Evolutionary conservation across 1,284 basidiomycete species (phyloP).

Genomic region (Entoloma clypeatum): DNA sequence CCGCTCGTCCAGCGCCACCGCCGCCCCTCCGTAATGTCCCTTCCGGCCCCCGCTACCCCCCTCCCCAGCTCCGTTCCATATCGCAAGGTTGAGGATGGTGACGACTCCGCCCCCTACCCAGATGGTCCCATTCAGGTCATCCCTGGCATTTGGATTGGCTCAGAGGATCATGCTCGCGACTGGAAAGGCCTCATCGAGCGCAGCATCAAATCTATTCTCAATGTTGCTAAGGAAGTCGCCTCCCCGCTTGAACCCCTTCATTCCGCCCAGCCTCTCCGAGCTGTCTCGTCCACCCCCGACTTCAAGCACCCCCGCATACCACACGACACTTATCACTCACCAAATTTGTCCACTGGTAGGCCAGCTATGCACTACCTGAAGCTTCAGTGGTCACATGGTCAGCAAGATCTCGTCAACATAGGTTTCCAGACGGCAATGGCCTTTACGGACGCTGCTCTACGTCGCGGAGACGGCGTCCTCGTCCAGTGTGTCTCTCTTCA

Average conservation of each 20-base stretch:
- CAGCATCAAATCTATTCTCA: slow-evolving; percentile 81
- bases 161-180: slow-evolving; percentile 89
- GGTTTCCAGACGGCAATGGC: slow-evolving; percentile 79
- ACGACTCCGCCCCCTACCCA: slow-evolving; percentile 66
- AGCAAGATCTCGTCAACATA: slow-evolving; percentile 76
- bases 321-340: slow-evolving; percentile 56
- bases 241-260: slow-evolving; percentile 63
- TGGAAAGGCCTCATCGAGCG: slow-evolving; percentile 67
- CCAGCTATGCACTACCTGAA: slow-evolving; percentile 89
- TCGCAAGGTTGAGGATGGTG: slow-evolving; percentile 62
- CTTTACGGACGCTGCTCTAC: slow-evolving; percentile 76
- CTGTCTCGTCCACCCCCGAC: slow-evolving; percentile 67
- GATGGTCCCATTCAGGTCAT: slow-evolving; percentile 88
- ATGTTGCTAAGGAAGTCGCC: slow-evolving; percentile 92
- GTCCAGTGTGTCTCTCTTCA: slow-evolving; percentile 69
- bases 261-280: slow-evolving; percentile 45
- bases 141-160: slow-evolving; percentile 89
- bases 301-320: slow-evolving; percentile 39
- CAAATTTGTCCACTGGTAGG: slow-evolving; percentile 60
- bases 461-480: slow-evolving; percentile 74
- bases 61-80: slow-evolving; percentile 47
- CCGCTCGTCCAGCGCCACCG: slow-evolving; percentile 36
- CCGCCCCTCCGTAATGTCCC: slow-evolving; percentile 63
- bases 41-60: slow-evolving; percentile 43
- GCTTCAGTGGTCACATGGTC: slow-evolving; percentile 92